A percentile compares a stretch with the other conserved stretches of the same genome.
phyloP scores from a whole-genome alignment of 306 rosid genomes.

The Medicago lupulina region DNA sequence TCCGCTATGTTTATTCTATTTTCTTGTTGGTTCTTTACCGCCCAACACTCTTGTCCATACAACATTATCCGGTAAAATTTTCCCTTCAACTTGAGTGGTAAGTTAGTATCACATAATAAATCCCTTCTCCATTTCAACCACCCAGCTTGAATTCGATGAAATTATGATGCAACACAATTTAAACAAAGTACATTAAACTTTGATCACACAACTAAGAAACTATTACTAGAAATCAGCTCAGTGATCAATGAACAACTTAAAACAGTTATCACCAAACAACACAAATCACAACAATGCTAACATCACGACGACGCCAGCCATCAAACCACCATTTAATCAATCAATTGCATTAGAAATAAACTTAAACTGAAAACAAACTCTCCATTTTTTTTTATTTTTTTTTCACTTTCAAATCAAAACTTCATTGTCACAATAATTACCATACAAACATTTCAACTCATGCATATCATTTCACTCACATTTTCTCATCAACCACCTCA shows the following conservation, averaged over 20 bases:
- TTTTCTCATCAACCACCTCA: neutral
- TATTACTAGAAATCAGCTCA: neutral
- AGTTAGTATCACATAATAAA: too few relatives aligned
- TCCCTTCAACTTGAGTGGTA: too few relatives aligned
- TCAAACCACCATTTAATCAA: neutral
- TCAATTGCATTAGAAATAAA: neutral
- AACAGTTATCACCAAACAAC: neutral
- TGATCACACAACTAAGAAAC: slow-evolving; percentile 1
- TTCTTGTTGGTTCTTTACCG: too few relatives aligned
- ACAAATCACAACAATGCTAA: neutral
- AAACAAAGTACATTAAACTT: neutral
- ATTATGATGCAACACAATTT: neutral
- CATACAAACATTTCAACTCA: neutral
- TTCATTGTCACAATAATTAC: neutral
- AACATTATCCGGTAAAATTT: too few relatives aligned
- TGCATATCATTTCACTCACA: neutral
- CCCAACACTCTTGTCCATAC: too few relatives aligned
- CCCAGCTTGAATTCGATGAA: too few relatives aligned
- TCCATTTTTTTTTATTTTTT: too few relatives aligned
- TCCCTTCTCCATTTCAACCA: too few relatives aligned
- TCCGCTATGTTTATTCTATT: too few relatives aligned
- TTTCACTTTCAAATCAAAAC: neutral
- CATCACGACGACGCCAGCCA: neutral
- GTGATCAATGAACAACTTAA: neutral
- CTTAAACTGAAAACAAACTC: neutral